A percentile compares a stretch with the other conserved stretches of the same genome.
phyloP scores from a whole-genome alignment of 176 grass and related monocot species.

The Chrysopogon serrulatus region DNA sequence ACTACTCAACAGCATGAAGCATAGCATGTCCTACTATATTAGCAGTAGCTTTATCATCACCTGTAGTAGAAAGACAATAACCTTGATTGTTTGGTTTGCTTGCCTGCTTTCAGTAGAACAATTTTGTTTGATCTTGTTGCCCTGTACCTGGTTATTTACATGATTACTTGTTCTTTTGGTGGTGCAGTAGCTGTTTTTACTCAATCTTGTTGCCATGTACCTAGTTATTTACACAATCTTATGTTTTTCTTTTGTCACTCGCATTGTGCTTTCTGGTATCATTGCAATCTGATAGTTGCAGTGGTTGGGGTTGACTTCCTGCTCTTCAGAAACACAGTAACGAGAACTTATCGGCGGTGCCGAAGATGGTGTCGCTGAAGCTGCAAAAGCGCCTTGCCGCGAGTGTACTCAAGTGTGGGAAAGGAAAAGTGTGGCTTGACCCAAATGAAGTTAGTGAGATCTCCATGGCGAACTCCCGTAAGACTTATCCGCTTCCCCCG shows the following conservation, averaged over 20 bases:
- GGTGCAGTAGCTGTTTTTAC: not conserved
- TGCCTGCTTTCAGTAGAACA: not conserved
- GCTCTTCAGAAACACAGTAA: too few relatives aligned
- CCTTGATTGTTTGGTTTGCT: not conserved
- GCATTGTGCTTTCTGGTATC: not conserved
- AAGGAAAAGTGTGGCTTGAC: not conserved
- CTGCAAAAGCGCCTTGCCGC: not conserved
- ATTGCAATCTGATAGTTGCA: not conserved
- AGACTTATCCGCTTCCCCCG: not conserved
- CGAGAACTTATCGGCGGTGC: not conserved
- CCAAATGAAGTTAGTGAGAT: slow-evolving; percentile 2
- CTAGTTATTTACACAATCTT: not conserved
- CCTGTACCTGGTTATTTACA: not conserved
- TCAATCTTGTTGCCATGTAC: not conserved
- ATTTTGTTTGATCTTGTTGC: not conserved
- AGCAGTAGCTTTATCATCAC: too few relatives aligned
- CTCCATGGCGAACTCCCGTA: slow-evolving; percentile 11
- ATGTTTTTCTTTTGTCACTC: not conserved
- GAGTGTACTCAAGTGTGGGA: not conserved
- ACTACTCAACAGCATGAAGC: not conserved
- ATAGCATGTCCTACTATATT: not conserved
- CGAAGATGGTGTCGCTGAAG: not conserved
- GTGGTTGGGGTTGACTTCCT: too few relatives aligned
- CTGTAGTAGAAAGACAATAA: too few relatives aligned
- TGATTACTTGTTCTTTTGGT: not conserved